A percentile compares a stretch with the other conserved stretches of the same genome.
phyloP scores from a whole-genome alignment of 2,329 filamentous ascomycete genomes.

The Aureobasidium sp. region DNA sequence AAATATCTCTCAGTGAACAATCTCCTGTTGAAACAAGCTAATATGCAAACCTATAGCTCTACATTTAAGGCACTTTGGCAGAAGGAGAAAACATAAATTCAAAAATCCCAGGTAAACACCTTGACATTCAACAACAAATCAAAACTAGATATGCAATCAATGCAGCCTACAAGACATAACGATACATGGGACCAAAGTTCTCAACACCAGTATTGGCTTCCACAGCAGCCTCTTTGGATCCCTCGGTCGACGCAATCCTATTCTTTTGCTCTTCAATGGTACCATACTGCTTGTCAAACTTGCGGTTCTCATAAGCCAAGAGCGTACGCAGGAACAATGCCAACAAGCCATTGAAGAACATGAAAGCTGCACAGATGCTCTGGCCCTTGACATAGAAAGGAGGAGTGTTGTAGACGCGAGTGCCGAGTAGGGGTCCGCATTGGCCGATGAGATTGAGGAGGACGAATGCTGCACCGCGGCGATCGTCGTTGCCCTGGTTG shows the following conservation, averaged over 20 bases:
- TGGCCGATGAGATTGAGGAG: slow-evolving; percentile 66
- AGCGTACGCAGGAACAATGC: slow-evolving; percentile 48
- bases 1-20: no score
- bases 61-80: neutral
- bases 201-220: slow-evolving; percentile 20
- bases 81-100: no score
- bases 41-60: neutral
- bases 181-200: slow-evolving; percentile 26
- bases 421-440: slow-evolving; percentile 59
- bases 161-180: slow-evolving; percentile 20
- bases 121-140: neutral
- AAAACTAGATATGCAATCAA: neutral
- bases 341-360: slow-evolving; percentile 50
- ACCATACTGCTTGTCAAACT: slow-evolving; percentile 46
- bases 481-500: slow-evolving; percentile 23
- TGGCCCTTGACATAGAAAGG: slow-evolving; percentile 49
- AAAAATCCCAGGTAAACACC: neutral
- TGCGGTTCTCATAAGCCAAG: slow-evolving; percentile 52
- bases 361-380: slow-evolving; percentile 53
- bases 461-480: slow-evolving; percentile 19
- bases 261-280: slow-evolving; percentile 22
- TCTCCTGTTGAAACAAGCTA: neutral
- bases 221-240: slow-evolving; percentile 11
- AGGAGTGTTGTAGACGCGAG: slow-evolving; percentile 46
- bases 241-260: slow-evolving; percentile 10